Evolutionary conservation across 768 basidiomycete species (phyloP).

Genomic region (Coprinopsis marcescibilis): DNA sequence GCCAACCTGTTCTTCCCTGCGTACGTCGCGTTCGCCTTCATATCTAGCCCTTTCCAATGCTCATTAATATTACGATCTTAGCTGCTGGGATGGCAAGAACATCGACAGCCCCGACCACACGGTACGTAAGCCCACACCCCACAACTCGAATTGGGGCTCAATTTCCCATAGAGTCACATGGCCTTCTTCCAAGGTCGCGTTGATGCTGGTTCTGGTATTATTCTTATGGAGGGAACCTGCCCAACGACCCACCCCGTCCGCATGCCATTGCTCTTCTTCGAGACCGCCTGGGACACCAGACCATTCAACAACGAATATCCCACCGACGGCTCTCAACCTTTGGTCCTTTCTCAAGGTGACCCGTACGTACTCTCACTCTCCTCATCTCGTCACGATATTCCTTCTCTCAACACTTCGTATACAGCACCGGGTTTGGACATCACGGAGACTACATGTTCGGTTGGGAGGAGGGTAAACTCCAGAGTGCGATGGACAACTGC

Average conservation of each 20-base stretch:
- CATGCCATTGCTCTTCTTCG: slow-evolving; percentile 11
- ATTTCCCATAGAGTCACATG: slow-evolving; percentile 3
- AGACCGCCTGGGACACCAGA: slow-evolving; percentile 10
- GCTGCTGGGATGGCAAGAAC: slow-evolving; percentile 11
- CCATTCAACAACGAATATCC: slow-evolving; percentile 9
- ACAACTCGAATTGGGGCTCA: neutral
- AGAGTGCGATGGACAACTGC: slow-evolving; percentile 12
- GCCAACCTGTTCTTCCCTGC: slow-evolving; percentile 13
- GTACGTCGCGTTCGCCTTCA: neutral
- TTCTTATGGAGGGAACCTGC: slow-evolving; percentile 88
- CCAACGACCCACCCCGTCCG: slow-evolving; percentile 63
- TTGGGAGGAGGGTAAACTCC: slow-evolving; percentile 8
- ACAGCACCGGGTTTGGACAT: slow-evolving; percentile 12
- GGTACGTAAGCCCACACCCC: neutral
- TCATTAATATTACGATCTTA: neutral
- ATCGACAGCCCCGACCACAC: slow-evolving; percentile 11
- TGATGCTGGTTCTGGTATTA: slow-evolving; percentile 8
- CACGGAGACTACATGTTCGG: slow-evolving; percentile 13
- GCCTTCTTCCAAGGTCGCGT: slow-evolving; percentile 10
- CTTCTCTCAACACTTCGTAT: neutral
- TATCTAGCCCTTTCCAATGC: neutral
- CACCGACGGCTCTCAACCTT: slow-evolving; percentile 8
- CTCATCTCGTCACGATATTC: neutral
- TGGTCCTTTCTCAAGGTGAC: slow-evolving; percentile 10
- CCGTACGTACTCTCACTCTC: slow-evolving; percentile 4